A percentile compares a stretch with the other conserved stretches of the same genome.
phyloP scores from a whole-genome alignment of 345 rosid genomes.

The Salix suchowensis region DNA sequence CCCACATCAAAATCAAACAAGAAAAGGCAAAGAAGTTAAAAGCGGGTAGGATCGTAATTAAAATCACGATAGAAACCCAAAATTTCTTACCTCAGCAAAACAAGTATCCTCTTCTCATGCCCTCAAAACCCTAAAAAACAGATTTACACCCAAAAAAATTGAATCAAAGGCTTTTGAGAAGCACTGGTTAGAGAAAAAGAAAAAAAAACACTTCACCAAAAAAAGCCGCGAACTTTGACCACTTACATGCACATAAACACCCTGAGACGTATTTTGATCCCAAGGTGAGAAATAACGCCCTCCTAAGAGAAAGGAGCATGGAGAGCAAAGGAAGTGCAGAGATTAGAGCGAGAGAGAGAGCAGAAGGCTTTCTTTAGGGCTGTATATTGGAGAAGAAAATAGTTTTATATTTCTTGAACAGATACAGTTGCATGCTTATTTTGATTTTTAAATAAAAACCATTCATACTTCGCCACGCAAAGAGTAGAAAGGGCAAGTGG shows the following conservation, averaged over 20 bases:
- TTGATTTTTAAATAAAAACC: constrained; percentile 1
- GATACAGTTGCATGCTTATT: not conserved
- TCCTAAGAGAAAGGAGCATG: not conserved
- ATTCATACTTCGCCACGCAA: constrained; percentile 4
- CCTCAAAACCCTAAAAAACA: constrained; percentile 24
- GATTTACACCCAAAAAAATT: constrained; percentile 16
- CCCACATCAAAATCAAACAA: constrained; percentile 7
- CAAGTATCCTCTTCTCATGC: constrained; percentile 19
- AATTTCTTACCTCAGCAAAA: constrained; percentile 30
- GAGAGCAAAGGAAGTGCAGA: constrained; percentile 10
- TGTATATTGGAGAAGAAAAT: constrained; percentile 12
- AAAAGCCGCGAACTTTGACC: not conserved
- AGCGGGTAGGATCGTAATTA: constrained; percentile 16
- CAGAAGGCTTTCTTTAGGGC: constrained; percentile 4
- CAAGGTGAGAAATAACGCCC: not conserved
- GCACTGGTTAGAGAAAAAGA: not conserved
- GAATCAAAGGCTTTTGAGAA: constrained; percentile 16
- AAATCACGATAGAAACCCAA: constrained; percentile 15
- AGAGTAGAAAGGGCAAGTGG: not conserved
- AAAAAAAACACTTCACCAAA: not conserved
- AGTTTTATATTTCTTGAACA: constrained; percentile 12
- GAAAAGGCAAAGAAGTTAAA: not conserved
- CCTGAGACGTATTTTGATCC: not conserved
- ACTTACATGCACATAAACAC: constrained; percentile 18
- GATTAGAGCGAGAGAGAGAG: not conserved